These are phyloP conservation scores for Clonostachys rhizophaga DNA, from an alignment of 2,329 filamentous ascomycete genomes.

Conservation along the genomic window DNA sequence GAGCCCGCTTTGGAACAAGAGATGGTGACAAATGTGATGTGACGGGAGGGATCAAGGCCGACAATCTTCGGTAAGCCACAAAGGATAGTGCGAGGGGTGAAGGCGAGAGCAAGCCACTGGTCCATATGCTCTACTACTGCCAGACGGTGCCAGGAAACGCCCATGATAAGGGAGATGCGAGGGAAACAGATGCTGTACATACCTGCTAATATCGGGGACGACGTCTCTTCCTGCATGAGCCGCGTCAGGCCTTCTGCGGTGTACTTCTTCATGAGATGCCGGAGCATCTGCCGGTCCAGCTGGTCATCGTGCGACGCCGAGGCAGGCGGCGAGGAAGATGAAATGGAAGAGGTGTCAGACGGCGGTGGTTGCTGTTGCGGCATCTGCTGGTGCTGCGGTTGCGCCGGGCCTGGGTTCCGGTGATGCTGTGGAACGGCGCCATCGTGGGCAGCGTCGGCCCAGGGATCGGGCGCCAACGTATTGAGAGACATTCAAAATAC, in stretches of 20 bases:
- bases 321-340: background rate
- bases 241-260: slow-evolving; percentile 7
- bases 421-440: background rate
- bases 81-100: too few relatives aligned
- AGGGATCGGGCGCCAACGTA: background rate
- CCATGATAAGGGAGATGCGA: slow-evolving; percentile 3
- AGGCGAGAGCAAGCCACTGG: too few relatives aligned
- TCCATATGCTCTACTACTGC: too few relatives aligned
- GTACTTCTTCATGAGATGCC: slow-evolving; percentile 11
- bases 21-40: too few relatives aligned
- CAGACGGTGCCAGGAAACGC: background rate
- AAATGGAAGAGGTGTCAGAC: background rate
- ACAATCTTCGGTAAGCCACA: too few relatives aligned
- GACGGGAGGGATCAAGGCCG: too few relatives aligned
- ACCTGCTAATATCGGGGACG: background rate
- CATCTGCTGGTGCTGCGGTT: background rate
- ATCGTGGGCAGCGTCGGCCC: background rate
- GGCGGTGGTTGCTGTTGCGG: background rate
- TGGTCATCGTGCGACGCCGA: slow-evolving; percentile 1
- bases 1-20: too few relatives aligned
- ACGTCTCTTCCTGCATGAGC: slow-evolving; percentile 10
- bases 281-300: slow-evolving; percentile 12
- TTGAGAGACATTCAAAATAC: too few relatives aligned
- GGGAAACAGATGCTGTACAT: background rate
- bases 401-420: background rate